Conservation (phyloP, 352 stramenopile genomes). For the Thraustochytrium striatum region DNA sequence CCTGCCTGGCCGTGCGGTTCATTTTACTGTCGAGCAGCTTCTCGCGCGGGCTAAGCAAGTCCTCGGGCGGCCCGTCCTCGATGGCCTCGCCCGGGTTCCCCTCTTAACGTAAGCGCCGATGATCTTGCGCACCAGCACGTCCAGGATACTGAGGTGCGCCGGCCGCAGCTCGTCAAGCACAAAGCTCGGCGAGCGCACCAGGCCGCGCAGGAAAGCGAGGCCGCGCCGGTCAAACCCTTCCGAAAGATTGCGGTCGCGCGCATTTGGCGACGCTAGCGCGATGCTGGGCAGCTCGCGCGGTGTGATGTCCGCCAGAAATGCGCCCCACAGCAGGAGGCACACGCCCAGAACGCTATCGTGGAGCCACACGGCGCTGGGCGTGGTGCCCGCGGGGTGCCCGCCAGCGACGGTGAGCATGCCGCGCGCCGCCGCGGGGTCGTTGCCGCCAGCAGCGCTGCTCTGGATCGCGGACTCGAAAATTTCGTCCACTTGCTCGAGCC, state of each 20-base stretch:
- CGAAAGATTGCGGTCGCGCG: background rate
- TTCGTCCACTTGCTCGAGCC: background rate
- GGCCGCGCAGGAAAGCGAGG: conserved; percentile 17
- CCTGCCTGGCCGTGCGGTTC: background rate
- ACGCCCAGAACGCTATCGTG: conserved; percentile 20
- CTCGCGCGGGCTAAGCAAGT: background rate
- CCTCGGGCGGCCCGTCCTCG: too few relatives aligned
- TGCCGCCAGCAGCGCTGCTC: background rate
- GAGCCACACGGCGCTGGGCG: background rate
- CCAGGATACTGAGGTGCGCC: conserved; percentile 6
- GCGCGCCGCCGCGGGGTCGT: too few relatives aligned
- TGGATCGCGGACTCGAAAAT: conserved; percentile 2
- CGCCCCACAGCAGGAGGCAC: background rate
- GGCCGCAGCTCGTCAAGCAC: conserved; percentile 4
- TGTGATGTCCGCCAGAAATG: conserved; percentile 3
- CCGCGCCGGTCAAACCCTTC: conserved; percentile 1
- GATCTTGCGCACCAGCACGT: background rate
- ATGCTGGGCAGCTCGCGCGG: background rate
- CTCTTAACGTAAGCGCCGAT: background rate
- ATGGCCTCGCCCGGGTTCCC: too few relatives aligned
- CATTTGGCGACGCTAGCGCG: background rate
- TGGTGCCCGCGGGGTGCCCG: background rate
- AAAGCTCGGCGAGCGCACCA: conserved; percentile 7
- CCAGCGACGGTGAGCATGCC: background rate
- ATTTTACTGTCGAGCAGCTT: background rate